Evolutionary conservation across 2,329 filamentous ascomycete genomes (phyloP).

Genomic region (Metarhizium guizhouense): DNA sequence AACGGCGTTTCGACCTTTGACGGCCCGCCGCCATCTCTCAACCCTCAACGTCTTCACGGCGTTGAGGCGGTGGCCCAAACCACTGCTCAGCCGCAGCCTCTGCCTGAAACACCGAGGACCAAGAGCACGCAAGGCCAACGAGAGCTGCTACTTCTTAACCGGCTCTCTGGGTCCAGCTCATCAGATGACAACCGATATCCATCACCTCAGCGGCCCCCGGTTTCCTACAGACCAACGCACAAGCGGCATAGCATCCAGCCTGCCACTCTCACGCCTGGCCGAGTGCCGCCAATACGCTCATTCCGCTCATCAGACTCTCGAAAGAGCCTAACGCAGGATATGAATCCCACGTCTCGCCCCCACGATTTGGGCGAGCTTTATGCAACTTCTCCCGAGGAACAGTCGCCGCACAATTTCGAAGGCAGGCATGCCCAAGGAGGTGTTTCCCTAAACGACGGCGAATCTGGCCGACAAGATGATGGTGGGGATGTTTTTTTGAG

Average conservation of each 20-base stretch:
- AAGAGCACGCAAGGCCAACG: slow-evolving; percentile 30
- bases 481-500: slow-evolving; percentile 50
- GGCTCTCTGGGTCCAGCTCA: slow-evolving; percentile 26
- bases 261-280: slow-evolving; percentile 23
- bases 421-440: slow-evolving; percentile 18
- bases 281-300: slow-evolving; percentile 45
- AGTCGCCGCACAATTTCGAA: slow-evolving; percentile 42
- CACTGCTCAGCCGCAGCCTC: slow-evolving; percentile 8
- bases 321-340: slow-evolving; percentile 44
- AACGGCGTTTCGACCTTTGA: slow-evolving; percentile 23
- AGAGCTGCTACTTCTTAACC: slow-evolving; percentile 38
- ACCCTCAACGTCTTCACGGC: slow-evolving; percentile 22
- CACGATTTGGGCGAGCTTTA: slow-evolving; percentile 35
- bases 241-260: slow-evolving; percentile 21
- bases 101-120: slow-evolving; percentile 12
- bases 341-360: slow-evolving; percentile 36
- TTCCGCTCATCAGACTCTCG: slow-evolving; percentile 50
- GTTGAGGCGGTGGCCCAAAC: slow-evolving; percentile 12
- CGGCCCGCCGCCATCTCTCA: slow-evolving; percentile 22
- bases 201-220: slow-evolving; percentile 33
- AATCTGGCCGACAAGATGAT: slow-evolving; percentile 30
- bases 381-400: slow-evolving; percentile 37
- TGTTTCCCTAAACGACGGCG: not conserved
- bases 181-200: slow-evolving; percentile 39
- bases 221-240: slow-evolving; percentile 39